phyloP scores from a whole-genome alignment of 805 yeast species.

The Maudiozyma bulderi region DNA sequence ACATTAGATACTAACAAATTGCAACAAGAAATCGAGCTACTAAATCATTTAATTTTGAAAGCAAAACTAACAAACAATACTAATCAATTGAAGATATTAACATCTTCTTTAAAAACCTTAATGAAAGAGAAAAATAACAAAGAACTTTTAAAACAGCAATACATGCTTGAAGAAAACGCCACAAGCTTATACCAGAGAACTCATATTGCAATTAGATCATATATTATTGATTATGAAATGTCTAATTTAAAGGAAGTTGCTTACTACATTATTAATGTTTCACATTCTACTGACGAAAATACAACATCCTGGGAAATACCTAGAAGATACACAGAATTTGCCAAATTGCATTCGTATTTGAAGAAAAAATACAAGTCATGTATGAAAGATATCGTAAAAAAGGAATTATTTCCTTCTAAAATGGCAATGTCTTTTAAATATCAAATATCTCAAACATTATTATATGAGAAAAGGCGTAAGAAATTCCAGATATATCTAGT shows the following conservation, averaged over 20 bases:
- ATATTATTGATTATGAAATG: constrained; percentile 36
- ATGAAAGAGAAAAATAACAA: constrained; percentile 64
- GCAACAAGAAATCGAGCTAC: constrained; percentile 50
- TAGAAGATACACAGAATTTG: constrained; percentile 78
- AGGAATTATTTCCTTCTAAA: constrained; percentile 33
- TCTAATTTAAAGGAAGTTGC: constrained; percentile 52
- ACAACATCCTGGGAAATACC: constrained; percentile 87
- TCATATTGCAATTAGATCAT: constrained; percentile 38
- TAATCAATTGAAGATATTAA: constrained; percentile 56
- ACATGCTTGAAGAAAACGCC: constrained; percentile 72
- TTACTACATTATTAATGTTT: constrained; percentile 69
- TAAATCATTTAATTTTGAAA: constrained; percentile 61
- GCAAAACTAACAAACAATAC: constrained; percentile 78
- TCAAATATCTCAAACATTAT: constrained; percentile 41
- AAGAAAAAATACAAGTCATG: constrained; percentile 32
- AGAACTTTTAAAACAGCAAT: constrained; percentile 70
- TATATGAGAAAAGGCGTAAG: constrained; percentile 53
- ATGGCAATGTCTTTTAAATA: constrained; percentile 61
- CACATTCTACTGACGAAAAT: constrained; percentile 40
- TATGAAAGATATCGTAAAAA: constrained; percentile 26
- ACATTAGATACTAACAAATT: constrained; percentile 48
- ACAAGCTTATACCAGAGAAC: constrained; percentile 67
- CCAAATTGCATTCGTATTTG: constrained; percentile 56
- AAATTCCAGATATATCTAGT: constrained; percentile 57
- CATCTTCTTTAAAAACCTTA: constrained; percentile 57